phyloP scores from a whole-genome alignment of 352 stramenopile species.

The Phytophthora meadii region DNA sequence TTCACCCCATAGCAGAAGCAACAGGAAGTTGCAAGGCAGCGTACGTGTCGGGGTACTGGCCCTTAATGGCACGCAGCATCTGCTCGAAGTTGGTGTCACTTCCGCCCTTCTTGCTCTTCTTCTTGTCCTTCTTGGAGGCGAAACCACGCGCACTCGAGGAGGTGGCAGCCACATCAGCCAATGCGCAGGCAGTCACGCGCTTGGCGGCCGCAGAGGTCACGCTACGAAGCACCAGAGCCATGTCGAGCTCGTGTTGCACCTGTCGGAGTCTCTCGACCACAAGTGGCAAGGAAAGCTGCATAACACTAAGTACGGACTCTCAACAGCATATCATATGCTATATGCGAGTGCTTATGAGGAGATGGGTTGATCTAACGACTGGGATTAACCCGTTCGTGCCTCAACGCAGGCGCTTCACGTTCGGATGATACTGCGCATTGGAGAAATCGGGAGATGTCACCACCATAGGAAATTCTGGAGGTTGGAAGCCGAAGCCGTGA shows the following conservation, averaged over 20 bases:
- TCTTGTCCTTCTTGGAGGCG: conserved; percentile 62
- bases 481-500: conserved; percentile 26
- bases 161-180: conserved; percentile 14
- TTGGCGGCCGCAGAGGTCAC: conserved; percentile 39
- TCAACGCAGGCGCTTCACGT: too few species aligned
- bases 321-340: too few species aligned
- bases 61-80: conserved; percentile 84
- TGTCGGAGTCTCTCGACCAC: conserved; percentile 33
- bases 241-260: conserved; percentile 14
- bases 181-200: conserved; percentile 20
- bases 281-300: conserved; percentile 8
- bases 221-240: conserved; percentile 40
- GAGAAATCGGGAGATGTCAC: conserved; percentile 47
- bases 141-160: conserved; percentile 42
- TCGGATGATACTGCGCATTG: conserved; percentile 26
- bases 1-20: background rate
- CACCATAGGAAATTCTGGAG: conserved; percentile 29
- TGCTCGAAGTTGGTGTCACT: conserved; percentile 84
- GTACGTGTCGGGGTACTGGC: conserved; percentile 78
- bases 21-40: conserved; percentile 11
- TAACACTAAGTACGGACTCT: conserved; percentile 31
- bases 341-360: too few species aligned
- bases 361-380: too few species aligned
- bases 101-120: conserved; percentile 60
- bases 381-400: too few species aligned